Evolutionary conservation across 352 stramenopile genomes (phyloP).

Genomic region (Pythium guiyangense): DNA sequence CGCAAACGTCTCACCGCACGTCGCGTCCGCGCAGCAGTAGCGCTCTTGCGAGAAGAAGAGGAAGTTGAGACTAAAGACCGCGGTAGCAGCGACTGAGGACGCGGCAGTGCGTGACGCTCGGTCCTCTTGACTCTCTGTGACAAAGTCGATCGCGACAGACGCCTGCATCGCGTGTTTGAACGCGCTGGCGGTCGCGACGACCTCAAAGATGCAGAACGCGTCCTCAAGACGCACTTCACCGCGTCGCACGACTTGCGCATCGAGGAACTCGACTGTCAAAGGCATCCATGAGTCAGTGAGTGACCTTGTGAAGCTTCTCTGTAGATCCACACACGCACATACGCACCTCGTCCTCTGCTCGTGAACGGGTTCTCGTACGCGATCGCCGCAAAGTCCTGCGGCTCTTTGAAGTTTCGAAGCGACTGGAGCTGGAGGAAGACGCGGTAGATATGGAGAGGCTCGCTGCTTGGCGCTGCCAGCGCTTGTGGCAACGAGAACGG

Average conservation of each 20-base stretch:
- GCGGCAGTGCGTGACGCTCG: neutral
- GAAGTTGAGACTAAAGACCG: slow-evolving; percentile 72
- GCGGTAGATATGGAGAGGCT: slow-evolving; percentile 16
- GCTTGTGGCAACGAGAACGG: neutral
- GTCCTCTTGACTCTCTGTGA: neutral
- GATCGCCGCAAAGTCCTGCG: slow-evolving; percentile 21
- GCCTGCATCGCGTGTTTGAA: slow-evolving; percentile 50
- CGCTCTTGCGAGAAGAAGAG: slow-evolving; percentile 57
- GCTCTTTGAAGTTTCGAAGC: slow-evolving; percentile 20
- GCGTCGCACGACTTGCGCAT: slow-evolving; percentile 30
- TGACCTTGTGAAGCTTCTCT: neutral
- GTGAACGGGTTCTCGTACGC: slow-evolving; percentile 37
- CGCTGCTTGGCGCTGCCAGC: neutral
- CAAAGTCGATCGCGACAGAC: slow-evolving; percentile 37
- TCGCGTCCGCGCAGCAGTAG: slow-evolving; percentile 31
- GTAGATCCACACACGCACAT: neutral
- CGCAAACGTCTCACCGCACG: slow-evolving; percentile 32
- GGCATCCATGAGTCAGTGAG: neutral
- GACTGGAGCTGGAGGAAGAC: slow-evolving; percentile 39
- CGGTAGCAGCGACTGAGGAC: slow-evolving; percentile 19
- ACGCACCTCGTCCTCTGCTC: slow-evolving; percentile 25
- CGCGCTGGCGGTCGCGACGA: slow-evolving; percentile 22
- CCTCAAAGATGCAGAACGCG: slow-evolving; percentile 45
- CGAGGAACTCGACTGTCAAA: slow-evolving; percentile 31
- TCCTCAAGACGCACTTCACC: slow-evolving; percentile 25